phyloP scores from a whole-genome alignment of 805 yeast species.

The Komagataella phaffii region DNA sequence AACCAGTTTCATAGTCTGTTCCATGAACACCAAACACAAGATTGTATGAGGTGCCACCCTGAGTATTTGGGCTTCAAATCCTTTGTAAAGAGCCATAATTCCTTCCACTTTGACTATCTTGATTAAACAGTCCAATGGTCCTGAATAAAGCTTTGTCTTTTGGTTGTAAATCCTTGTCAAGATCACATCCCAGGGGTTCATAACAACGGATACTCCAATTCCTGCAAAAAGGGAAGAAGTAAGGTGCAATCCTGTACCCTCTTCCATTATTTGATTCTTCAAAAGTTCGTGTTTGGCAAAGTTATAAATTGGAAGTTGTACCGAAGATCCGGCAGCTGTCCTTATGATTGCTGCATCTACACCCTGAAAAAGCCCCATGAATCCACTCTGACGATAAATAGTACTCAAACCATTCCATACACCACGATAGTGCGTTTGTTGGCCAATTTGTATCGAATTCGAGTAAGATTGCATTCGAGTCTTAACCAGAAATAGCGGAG shows the following conservation, averaged over 20 bases:
- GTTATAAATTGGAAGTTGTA: conserved; percentile 85
- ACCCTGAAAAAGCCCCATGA: conserved; percentile 75
- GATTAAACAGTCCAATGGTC: conserved; percentile 78
- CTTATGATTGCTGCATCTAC: conserved; percentile 89
- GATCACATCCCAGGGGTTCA: conserved; percentile 97
- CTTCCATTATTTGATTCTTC: conserved; percentile 34
- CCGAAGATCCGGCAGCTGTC: conserved; percentile 93
- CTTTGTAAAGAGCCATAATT: conserved; percentile 77
- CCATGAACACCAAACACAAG: conserved; percentile 85
- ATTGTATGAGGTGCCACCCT: conserved; percentile 95
- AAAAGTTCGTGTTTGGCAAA: conserved; percentile 54
- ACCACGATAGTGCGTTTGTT: conserved; percentile 77
- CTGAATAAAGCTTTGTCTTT: conserved; percentile 72
- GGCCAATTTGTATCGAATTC: conserved; percentile 54
- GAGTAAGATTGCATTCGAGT: conserved; percentile 96
- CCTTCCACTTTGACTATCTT: conserved; percentile 83
- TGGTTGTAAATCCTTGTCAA: conserved; percentile 93
- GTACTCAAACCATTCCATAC: conserved; percentile 54
- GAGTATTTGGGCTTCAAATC: conserved; percentile 84
- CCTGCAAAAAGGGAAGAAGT: conserved; percentile 71
- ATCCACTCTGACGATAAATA: conserved; percentile 55
- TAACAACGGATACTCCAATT: conserved; percentile 82
- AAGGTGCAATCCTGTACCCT: conserved; percentile 62
- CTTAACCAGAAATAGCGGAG: conserved; percentile 85
- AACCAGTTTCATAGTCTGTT: conserved; percentile 69